Evolutionary conservation across 768 basidiomycete species (phyloP), one percentile per base, ranked within the genome.

Genomic region (Lentinus tigrinus): DNA sequence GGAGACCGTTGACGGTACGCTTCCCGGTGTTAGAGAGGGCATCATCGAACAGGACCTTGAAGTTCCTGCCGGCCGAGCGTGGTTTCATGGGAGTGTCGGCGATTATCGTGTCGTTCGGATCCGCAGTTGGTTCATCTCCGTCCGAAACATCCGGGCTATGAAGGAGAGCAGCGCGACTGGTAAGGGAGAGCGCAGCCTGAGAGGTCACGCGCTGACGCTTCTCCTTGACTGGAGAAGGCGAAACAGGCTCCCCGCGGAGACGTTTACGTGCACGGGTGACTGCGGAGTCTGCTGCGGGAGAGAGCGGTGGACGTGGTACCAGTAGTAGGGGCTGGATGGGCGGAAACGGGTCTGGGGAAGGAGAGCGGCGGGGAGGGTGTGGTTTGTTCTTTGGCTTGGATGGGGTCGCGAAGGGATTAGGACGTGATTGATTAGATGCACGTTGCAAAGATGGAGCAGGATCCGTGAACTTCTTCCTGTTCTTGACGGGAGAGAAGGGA

Each of bases 401-500:
- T 21, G 82, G 78, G 34, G 80, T 83, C 40, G 73, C 65, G 55
- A 81, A 79, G 36, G 79, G 77, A 68, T 84, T 82, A 38, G 72
- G 37, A 39, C 59, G 64, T 54, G 73, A 60, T 40, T 56, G 44
- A 48, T 65, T 54, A 49, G 63, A 49, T 52, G 67, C 56, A 58
- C 61, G 55, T 38, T 59, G 48, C 21, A 62, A 57, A 14, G 64
- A 52, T 39, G 52, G 36, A 53, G 34, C 44, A 49, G 53, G 57
- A 39, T 57, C 47, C 27, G 48, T 46, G 39, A 74, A 73, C 57
- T 81, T 83, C 49, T 73, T 76, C 66, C 78, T 85, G 61, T 82
- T 82, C 75, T 91, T 92, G 62, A 79, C 74, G 8, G 90, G 90
- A 34, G 90, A 92, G 73, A 92, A 92, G 7, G 90, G 91, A 67